phyloP scores from a whole-genome alignment of 2,329 filamentous ascomycete species.

The Colletotrichum neosansevieriae region DNA sequence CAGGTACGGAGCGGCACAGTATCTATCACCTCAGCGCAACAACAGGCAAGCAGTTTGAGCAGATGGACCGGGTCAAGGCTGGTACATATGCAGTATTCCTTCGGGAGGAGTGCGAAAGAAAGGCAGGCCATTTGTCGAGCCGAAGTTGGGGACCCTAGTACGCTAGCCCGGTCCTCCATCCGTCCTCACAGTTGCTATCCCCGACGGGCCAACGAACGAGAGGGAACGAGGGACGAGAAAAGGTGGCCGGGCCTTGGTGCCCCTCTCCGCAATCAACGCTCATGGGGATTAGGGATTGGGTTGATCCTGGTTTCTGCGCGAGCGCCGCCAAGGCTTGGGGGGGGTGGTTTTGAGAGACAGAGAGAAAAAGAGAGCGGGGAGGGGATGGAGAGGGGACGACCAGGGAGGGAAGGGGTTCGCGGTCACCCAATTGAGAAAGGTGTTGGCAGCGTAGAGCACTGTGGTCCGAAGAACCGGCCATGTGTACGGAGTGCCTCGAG shows the following conservation, averaged over 20 bases:
- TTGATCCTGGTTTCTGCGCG: slow-evolving; percentile 34
- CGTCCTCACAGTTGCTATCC: background rate
- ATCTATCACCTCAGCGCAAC: background rate
- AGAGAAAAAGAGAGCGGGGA: too few relatives aligned
- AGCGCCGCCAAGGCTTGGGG: slow-evolving; percentile 14
- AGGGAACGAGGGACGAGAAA: slow-evolving; percentile 8
- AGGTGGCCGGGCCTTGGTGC: slow-evolving; percentile 24
- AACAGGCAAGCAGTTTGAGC: slow-evolving; percentile 17
- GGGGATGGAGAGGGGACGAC: background rate
- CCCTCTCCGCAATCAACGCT: slow-evolving; percentile 38
- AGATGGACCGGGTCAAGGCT: slow-evolving; percentile 22
- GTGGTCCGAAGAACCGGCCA: slow-evolving; percentile 31
- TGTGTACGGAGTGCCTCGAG: slow-evolving; percentile 14
- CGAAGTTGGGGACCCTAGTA: slow-evolving; percentile 20
- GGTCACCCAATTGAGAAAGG: slow-evolving; percentile 11
- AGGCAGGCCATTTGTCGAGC: slow-evolving; percentile 18
- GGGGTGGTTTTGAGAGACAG: background rate
- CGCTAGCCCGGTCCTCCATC: slow-evolving; percentile 15
- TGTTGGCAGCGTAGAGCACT: slow-evolving; percentile 31
- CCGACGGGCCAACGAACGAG: slow-evolving; percentile 23
- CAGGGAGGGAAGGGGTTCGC: background rate
- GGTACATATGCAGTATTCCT: slow-evolving; percentile 3
- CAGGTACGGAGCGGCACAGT: slow-evolving; percentile 12
- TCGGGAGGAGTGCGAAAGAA: background rate
- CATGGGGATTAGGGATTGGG: slow-evolving; percentile 27